A percentile compares a stretch with the other conserved stretches of the same genome.
Evolutionary conservation across 2,329 filamentous ascomycete genomes (phyloP).

Genomic region (Penicillium expansum): DNA sequence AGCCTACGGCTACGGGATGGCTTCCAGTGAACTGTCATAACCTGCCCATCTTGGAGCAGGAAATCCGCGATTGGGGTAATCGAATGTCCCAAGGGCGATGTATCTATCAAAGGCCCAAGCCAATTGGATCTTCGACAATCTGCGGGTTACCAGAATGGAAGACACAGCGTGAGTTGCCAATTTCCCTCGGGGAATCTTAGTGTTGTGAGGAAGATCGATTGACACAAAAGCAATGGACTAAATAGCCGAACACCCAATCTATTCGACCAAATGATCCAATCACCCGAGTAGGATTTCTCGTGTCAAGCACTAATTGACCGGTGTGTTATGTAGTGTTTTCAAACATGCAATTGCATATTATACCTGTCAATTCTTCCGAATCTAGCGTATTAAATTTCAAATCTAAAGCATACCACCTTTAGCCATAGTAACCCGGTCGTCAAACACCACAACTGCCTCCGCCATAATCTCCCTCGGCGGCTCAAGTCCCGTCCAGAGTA

Average conservation of each 20-base stretch:
- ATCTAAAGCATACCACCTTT: conserved; percentile 2
- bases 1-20: conserved; percentile 1
- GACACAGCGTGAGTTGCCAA: background rate
- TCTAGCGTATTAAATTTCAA: background rate
- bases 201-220: background rate
- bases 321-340: background rate
- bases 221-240: background rate
- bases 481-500: conserved; percentile 21
- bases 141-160: conserved; percentile 8
- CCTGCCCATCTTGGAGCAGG: conserved; percentile 16
- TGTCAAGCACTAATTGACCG: background rate
- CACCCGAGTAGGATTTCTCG: background rate
- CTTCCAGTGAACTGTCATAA: conserved; percentile 10
- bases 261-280: background rate
- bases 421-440: conserved; percentile 2
- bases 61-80: conserved; percentile 24
- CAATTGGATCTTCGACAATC: conserved; percentile 9
- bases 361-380: background rate
- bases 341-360: background rate
- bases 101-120: conserved; percentile 20
- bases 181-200: background rate
- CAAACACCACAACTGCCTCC: conserved; percentile 9
- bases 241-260: background rate
- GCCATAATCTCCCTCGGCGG: conserved; percentile 9
- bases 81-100: conserved; percentile 12